Base-by-base conservation (phyloP, 208 protist genomes). In the Leishmania turanica region DNA sequence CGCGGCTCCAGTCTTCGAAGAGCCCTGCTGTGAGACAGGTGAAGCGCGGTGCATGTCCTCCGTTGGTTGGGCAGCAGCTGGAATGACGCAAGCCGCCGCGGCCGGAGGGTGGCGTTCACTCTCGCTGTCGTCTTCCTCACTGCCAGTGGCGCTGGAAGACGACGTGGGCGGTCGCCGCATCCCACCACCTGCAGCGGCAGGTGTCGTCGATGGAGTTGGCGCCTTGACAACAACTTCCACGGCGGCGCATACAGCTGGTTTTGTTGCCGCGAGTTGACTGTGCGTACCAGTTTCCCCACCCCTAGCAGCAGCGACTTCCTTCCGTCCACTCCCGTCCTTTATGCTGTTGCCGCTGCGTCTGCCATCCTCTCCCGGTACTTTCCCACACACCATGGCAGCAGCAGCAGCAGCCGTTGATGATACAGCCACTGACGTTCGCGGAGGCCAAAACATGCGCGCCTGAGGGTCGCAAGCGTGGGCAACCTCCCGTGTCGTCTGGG, bases 401-500 rank as follows among this genome's bases (percentile, higher is more conserved):
- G 45, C 45, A 49, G 68, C 37, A 24, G 69, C 34, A 73, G 6
- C 21, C 34, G 5, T 31, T 49, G 68, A 51, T 31, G 21, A 47
- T 19, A 19, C 24, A 53, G 4, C 68, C 42, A 34, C 40, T 17
- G 21, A 49, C 68, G 42, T 47, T 11, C 37, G 75, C 11, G 40
- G 75, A 65, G 82, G 74, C 78, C 77, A 66, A 62, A 86, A 86
- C 71, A 86, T 82, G 19, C 40, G 82, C 21, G 58, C 37, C 21
- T 86, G 78, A 17, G 82, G 82, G 54, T 86, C 82, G 56, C 82
- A 86, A 21, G 74, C 82, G 64, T 79, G 68, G 1, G 82, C 82
- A 0, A 86, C 56, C 1, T 40, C 82, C 7, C 82, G 82, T 64
- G 45, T 42, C 19, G 75, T 45, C 24, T 82, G 78, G 51, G 56